A percentile compares a stretch with the other conserved stretches of the same genome.
Conservation (phyloP, 2,329 filamentous ascomycete species). For the Ophidiomyces ophidiicola region DNA sequence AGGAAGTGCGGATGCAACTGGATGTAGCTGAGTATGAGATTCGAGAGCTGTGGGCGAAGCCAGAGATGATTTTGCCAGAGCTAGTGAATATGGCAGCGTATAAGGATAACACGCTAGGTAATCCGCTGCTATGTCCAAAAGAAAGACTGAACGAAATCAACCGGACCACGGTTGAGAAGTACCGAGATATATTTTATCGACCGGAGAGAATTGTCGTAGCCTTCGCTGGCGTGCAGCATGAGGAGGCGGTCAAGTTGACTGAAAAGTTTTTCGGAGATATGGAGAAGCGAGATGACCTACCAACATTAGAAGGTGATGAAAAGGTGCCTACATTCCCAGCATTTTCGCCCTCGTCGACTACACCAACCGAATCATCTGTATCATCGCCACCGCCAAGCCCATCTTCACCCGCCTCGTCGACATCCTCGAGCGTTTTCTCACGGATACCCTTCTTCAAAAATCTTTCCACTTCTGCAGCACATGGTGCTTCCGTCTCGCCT, state of each 20-base stretch:
- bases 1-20: constrained; percentile 76
- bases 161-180: constrained; percentile 59
- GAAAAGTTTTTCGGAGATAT: constrained; percentile 89
- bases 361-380: constrained; percentile 25
- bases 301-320: constrained; percentile 23
- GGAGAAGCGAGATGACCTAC: constrained; percentile 48
- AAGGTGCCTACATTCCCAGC: constrained; percentile 26
- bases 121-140: constrained; percentile 80
- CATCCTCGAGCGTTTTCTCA: constrained; percentile 57
- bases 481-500: constrained; percentile 44
- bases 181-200: constrained; percentile 70
- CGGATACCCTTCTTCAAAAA: constrained; percentile 86
- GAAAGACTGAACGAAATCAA: constrained; percentile 69
- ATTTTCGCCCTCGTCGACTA: constrained; percentile 27
- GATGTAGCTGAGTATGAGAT: constrained; percentile 93
- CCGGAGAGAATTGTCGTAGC: constrained; percentile 89
- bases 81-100: constrained; percentile 90
- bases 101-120: constrained; percentile 90
- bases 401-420: constrained; percentile 21
- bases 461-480: constrained; percentile 60
- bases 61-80: constrained; percentile 89
- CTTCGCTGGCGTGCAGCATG: constrained; percentile 81
- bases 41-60: constrained; percentile 93
- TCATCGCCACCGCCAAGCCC: constrained; percentile 20
- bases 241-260: constrained; percentile 63